A percentile compares a stretch with the other conserved stretches of the same genome.
Evolutionary conservation across 2,329 filamentous ascomycete genomes (phyloP).

Genomic region (Xylaria sp.): DNA sequence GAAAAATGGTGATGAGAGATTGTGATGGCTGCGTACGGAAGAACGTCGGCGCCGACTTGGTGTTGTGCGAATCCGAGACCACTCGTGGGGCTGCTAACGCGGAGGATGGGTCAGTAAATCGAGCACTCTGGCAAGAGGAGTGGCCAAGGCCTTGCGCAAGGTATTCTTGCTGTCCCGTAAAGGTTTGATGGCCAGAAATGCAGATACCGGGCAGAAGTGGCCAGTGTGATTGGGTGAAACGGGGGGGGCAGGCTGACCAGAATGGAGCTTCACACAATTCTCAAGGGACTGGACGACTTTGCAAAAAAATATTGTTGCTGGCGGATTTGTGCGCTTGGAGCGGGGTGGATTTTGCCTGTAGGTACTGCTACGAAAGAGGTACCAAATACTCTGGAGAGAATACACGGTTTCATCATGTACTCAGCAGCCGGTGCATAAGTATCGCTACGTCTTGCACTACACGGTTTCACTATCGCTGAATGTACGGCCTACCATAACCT

Average conservation of each 20-base stretch:
- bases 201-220: neutral
- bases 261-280: slow-evolving; percentile 17
- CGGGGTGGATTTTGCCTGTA: slow-evolving; percentile 10
- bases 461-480: neutral
- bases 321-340: slow-evolving; percentile 17
- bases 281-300: neutral
- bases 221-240: slow-evolving; percentile 14
- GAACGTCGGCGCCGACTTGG: slow-evolving; percentile 3
- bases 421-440: neutral
- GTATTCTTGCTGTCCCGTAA: neutral
- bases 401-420: no score
- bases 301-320: slow-evolving; percentile 12
- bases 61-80: neutral
- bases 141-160: neutral
- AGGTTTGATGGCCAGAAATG: neutral
- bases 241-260: neutral
- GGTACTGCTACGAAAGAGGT: neutral
- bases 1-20: neutral
- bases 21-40: no score
- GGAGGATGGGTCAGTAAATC: neutral
- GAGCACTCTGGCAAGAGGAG: neutral
- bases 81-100: neutral
- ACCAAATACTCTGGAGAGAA: no score
- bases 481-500: neutral
- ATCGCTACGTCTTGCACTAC: neutral